Evolutionary conservation across 2,329 filamentous ascomycete species (phyloP).

Genomic region (Colletotrichum destructivum): DNA sequence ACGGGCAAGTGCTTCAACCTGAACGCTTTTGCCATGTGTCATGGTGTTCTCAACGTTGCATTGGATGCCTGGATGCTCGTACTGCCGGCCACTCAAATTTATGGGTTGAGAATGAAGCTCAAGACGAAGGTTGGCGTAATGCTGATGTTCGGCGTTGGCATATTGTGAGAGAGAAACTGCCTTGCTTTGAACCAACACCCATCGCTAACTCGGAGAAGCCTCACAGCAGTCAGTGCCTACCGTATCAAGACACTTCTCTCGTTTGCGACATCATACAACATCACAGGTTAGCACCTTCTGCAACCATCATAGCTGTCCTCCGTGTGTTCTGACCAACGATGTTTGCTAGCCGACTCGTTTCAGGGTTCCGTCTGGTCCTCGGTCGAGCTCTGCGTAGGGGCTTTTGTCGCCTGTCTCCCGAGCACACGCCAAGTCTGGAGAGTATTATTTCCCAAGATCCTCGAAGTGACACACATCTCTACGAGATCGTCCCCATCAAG

Average conservation of each 20-base stretch:
- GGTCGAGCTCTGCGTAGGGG: slow-evolving; percentile 27
- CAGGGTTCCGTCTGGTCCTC: slow-evolving; percentile 23
- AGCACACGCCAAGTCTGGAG: slow-evolving; percentile 33
- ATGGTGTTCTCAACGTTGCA: slow-evolving; percentile 59
- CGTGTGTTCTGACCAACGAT: not conserved
- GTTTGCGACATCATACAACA: slow-evolving; percentile 29
- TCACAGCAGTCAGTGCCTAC: slow-evolving; percentile 36
- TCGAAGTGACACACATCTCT: slow-evolving; percentile 18
- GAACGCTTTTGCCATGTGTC: slow-evolving; percentile 56
- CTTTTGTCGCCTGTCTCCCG: slow-evolving; percentile 35
- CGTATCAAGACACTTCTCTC: slow-evolving; percentile 11
- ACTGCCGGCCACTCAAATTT: slow-evolving; percentile 57
- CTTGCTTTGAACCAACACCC: too few species aligned
- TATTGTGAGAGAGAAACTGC: slow-evolving; percentile 32
- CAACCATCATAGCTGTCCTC: rapidly evolving
- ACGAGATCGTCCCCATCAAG: not conserved
- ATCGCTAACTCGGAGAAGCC: not conserved
- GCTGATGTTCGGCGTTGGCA: slow-evolving; percentile 56
- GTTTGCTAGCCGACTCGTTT: slow-evolving; percentile 12
- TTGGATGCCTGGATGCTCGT: slow-evolving; percentile 60
- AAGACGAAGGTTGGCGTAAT: slow-evolving; percentile 55
- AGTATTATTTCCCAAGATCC: slow-evolving; percentile 24
- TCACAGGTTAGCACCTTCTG: slow-evolving; percentile 20
- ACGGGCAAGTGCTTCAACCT: slow-evolving; percentile 55
- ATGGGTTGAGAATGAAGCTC: slow-evolving; percentile 49